These are phyloP conservation scores for Candida sojae DNA, from an alignment of 1,139 yeast genomes.

Conservation along the genomic window DNA sequence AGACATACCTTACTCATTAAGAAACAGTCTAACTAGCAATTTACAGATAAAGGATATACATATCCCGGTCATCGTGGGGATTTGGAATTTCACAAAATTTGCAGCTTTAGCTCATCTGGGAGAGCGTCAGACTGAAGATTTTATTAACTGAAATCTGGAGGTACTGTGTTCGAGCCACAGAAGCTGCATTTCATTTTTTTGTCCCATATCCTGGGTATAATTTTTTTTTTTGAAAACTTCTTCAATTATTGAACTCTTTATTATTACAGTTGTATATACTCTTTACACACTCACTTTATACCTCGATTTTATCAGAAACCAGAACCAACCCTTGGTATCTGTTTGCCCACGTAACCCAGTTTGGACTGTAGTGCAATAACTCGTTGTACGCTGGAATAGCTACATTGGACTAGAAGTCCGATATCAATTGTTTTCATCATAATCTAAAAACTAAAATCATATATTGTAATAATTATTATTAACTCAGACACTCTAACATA, in stretches of 20 bases:
- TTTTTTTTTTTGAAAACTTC: not conserved
- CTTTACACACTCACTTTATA: slow-evolving; percentile 21
- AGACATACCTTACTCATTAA: too few species aligned
- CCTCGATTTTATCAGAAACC: slow-evolving; percentile 45
- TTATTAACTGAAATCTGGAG: not conserved
- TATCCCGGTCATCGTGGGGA: too few species aligned
- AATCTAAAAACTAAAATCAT: not conserved
- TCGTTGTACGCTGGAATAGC: slow-evolving; percentile 70
- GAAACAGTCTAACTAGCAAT: slow-evolving; percentile 9
- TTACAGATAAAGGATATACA: too few species aligned
- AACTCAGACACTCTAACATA: not conserved
- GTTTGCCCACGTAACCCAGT: slow-evolving; percentile 65
- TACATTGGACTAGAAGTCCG: slow-evolving; percentile 72
- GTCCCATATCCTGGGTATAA: not conserved
- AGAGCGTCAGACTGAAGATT: slow-evolving; percentile 56
- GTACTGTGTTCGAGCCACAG: slow-evolving; percentile 4
- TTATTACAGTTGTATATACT: not conserved
- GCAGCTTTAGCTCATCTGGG: slow-evolving; percentile 55
- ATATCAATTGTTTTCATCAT: not conserved
- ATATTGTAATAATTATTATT: not conserved
- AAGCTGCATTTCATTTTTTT: not conserved
- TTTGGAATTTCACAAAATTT: not conserved
- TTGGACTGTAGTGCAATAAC: slow-evolving; percentile 63
- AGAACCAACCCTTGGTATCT: slow-evolving; percentile 66
- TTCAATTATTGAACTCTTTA: not conserved